A percentile compares a stretch with the other conserved stretches of the same genome.
Conservation (phyloP, 495 filamentous ascomycete species). For the Xylaria cubensis region DNA sequence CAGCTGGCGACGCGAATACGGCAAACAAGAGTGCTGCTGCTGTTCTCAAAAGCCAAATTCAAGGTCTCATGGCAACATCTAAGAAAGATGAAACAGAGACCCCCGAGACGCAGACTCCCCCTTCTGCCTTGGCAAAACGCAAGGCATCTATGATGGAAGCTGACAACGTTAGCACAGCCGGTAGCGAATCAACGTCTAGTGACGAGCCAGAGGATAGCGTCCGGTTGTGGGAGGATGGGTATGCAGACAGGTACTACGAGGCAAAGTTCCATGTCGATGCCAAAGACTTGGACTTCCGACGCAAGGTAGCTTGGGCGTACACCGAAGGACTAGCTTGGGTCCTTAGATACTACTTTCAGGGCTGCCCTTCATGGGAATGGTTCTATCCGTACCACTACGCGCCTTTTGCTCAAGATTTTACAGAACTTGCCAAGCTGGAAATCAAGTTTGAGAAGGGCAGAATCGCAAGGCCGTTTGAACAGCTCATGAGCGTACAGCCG, state of each 20-base stretch:
- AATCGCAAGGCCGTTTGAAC: constrained; percentile 92
- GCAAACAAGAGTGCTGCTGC: constrained; percentile 96
- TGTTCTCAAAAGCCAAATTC: constrained; percentile 81
- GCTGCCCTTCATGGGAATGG: constrained; percentile 98
- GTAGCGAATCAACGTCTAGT: constrained; percentile 51
- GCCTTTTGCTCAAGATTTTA: constrained; percentile 95
- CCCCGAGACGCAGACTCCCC: constrained; percentile 36
- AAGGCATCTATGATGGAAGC: constrained; percentile 67
- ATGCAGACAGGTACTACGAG: constrained; percentile 94
- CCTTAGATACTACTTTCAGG: constrained; percentile 96
- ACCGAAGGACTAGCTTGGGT: constrained; percentile 99
- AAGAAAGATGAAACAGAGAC: constrained; percentile 31
- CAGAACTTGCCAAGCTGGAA: constrained; percentile 77
- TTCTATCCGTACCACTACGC: constrained; percentile 99
- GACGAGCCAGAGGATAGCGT: constrained; percentile 74
- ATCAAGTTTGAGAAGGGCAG: constrained; percentile 85
- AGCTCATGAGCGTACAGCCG: constrained; percentile 97
- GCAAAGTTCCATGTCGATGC: constrained; percentile 93
- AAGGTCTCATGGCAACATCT: constrained; percentile 51
- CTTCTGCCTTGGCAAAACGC: constrained; percentile 59
- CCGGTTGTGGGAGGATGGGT: constrained; percentile 92
- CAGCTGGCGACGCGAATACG: constrained; percentile 73
- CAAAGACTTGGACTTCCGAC: constrained; percentile 82
- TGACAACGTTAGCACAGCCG: constrained; percentile 58
- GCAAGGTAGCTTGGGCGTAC: constrained; percentile 90